Evolutionary conservation across 2,329 filamentous ascomycete genomes (phyloP), one percentile per base, ranked within the genome.

Genomic region (Lecanicillium sp.): DNA sequence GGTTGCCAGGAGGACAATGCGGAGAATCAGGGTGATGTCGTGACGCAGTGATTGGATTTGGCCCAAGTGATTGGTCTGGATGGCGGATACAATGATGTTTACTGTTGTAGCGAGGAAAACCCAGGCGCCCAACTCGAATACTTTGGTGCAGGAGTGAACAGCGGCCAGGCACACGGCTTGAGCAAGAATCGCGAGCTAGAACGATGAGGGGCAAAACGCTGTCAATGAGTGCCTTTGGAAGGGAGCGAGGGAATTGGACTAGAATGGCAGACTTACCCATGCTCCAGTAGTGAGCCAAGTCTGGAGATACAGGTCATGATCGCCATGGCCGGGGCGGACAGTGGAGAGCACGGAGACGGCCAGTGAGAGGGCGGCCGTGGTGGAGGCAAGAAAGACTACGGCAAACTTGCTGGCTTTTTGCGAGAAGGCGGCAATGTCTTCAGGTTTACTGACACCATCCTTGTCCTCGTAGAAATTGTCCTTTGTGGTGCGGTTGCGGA

Each of bases 371-470:
- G 62, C 65, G 12, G 77, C 58, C 2, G 80, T 81, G 28, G 66
- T 43, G 11, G 66, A 40, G 0, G 77, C 72, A n/a, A 75, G 67
- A 4, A 77, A 25, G 4, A 77, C 53, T 32, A 84, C 65, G 17
- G 67, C 53, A 4, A 64, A 44, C 53, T 81, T 83, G 39, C 79
- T 70, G 41, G 68, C 50, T 41, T 64, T 74, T 46, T 76, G 72
- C 19, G 81, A 82, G 53, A 81, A 88, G 29, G 67, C 68, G 17
- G 69, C 68, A 37, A 78, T 55, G 2, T 79, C 77, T 52, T 82
- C 77, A 29, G 74, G 68, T 0, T 78, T 82, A 22, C 80, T 81
- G 46, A 72, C 68, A 35, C 84, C 84, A 59, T 89, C 84, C 44
- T 70, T 61, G 52, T 89, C 84, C 48, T 79, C 65, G 51, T 88